These are phyloP conservation scores for Cytospora piceae DNA, from an alignment of 2,329 filamentous ascomycete genomes.

Conservation along the genomic window DNA sequence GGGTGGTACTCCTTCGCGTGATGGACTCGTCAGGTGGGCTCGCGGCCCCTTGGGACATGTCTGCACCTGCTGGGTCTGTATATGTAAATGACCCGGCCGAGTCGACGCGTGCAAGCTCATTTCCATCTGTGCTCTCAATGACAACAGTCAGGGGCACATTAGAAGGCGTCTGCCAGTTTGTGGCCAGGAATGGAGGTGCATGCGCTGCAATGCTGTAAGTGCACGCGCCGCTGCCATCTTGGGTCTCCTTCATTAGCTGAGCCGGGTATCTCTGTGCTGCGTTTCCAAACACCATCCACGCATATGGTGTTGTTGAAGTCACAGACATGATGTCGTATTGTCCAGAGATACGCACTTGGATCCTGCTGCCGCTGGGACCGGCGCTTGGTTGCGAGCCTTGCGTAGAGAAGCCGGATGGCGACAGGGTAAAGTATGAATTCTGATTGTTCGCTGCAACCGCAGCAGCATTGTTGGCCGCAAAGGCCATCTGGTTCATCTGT, in stretches of 20 bases:
- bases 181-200: slow-evolving; percentile 64
- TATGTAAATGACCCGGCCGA: slow-evolving; percentile 52
- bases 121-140: slow-evolving; percentile 55
- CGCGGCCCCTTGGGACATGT: slow-evolving; percentile 36
- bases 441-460: slow-evolving; percentile 35
- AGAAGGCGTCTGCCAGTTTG: slow-evolving; percentile 49
- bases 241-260: slow-evolving; percentile 64
- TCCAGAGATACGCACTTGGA: slow-evolving; percentile 75
- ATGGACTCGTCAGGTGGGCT: slow-evolving; percentile 43
- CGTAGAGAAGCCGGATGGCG: slow-evolving; percentile 64
- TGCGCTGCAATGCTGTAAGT: slow-evolving; percentile 74
- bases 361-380: slow-evolving; percentile 70
- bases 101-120: slow-evolving; percentile 56
- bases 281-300: slow-evolving; percentile 76
- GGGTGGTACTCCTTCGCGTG: slow-evolving; percentile 30
- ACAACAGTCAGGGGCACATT: slow-evolving; percentile 60
- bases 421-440: slow-evolving; percentile 63
- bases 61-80: slow-evolving; percentile 35
- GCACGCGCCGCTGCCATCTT: slow-evolving; percentile 61
- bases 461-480: slow-evolving; percentile 64
- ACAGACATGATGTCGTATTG: slow-evolving; percentile 71
- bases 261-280: slow-evolving; percentile 65
- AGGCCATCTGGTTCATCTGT: slow-evolving; percentile 60
- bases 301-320: slow-evolving; percentile 57
- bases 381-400: slow-evolving; percentile 66